phyloP scores from a whole-genome alignment of 345 rosid genomes.

The Xanthoceras sorbifolium region DNA sequence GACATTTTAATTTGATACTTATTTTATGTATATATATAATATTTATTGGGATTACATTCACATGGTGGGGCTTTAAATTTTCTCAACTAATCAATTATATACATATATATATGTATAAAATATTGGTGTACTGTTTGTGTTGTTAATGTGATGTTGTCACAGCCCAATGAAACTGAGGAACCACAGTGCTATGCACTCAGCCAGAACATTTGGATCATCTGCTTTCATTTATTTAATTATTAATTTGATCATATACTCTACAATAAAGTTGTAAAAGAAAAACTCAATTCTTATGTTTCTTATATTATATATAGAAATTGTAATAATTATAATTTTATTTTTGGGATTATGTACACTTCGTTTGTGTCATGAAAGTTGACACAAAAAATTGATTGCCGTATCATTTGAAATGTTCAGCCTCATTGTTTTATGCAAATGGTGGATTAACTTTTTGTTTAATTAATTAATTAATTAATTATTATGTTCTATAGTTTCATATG shows the following conservation, averaged over 20 bases:
- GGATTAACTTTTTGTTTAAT: not conserved
- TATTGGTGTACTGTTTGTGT: slow-evolving; percentile 1
- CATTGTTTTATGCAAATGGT: not conserved
- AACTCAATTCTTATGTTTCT: not conserved
- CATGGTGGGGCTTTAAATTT: slow-evolving; percentile 15
- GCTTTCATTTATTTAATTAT: not conserved
- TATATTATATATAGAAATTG: not conserved
- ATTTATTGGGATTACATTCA: not conserved
- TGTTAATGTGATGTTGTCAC: slow-evolving; percentile 16
- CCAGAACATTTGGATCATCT: slow-evolving; percentile 1
- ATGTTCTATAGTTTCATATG: not conserved
- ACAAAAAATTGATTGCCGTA: not conserved
- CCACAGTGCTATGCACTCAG: slow-evolving; percentile 19
- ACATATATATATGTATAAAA: not conserved
- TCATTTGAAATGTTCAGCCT: not conserved
- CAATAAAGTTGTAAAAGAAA: not conserved
- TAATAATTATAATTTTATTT: not conserved
- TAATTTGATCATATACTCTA: not conserved
- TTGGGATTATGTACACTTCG: not conserved
- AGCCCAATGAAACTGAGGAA: not conserved
- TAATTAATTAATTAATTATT: too few species aligned
- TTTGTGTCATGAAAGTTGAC: not conserved
- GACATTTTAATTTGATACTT: too few species aligned
- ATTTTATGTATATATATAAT: not conserved
- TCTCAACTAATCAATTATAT: not conserved